A percentile compares a stretch with the other conserved stretches of the same genome.
phyloP scores from a whole-genome alignment of 495 filamentous ascomycete species.

The Podospora bellae-mahoneyi region DNA sequence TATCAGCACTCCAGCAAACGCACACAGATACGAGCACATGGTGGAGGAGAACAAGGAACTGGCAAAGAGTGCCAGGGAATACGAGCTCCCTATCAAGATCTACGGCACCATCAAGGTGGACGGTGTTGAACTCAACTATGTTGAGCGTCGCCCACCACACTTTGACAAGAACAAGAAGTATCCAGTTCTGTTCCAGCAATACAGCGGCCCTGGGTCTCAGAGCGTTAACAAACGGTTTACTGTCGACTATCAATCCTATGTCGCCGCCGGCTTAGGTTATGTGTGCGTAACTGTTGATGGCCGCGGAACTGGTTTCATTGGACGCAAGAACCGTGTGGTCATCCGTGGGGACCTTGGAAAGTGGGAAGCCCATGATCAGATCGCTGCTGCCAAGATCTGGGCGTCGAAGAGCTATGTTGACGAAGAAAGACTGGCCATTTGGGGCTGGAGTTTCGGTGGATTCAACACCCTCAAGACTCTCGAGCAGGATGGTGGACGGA shows the following conservation, averaged over 20 bases:
- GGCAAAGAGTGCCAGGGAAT: slow-evolving; percentile 61
- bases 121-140: slow-evolving; percentile 70
- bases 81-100: slow-evolving; percentile 78
- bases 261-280: slow-evolving; percentile 85
- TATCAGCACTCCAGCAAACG: slow-evolving; percentile 72
- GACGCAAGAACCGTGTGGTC: slow-evolving; percentile 75
- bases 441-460: slow-evolving; percentile 97
- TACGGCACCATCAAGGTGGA: slow-evolving; percentile 79
- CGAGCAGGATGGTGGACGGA: slow-evolving; percentile 82
- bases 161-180: slow-evolving; percentile 85
- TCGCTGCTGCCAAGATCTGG: slow-evolving; percentile 85
- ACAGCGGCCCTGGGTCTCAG: slow-evolving; percentile 88
- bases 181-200: slow-evolving; percentile 90
- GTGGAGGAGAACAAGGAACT: slow-evolving; percentile 77
- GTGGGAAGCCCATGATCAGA: slow-evolving; percentile 87
- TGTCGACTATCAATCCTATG: slow-evolving; percentile 87
- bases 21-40: slow-evolving; percentile 57
- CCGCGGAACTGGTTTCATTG: slow-evolving; percentile 87
- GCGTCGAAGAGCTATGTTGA: slow-evolving; percentile 80
- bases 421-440: slow-evolving; percentile 77
- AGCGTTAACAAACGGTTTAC: slow-evolving; percentile 74
- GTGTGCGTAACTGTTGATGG: slow-evolving; percentile 94
- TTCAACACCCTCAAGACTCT: slow-evolving; percentile 97
- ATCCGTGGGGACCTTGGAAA: slow-evolving; percentile 79
- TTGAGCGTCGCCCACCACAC: slow-evolving; percentile 87